phyloP scores from a whole-genome alignment of 139 green algal genomes.

The Diplosphaera chodatii region DNA sequence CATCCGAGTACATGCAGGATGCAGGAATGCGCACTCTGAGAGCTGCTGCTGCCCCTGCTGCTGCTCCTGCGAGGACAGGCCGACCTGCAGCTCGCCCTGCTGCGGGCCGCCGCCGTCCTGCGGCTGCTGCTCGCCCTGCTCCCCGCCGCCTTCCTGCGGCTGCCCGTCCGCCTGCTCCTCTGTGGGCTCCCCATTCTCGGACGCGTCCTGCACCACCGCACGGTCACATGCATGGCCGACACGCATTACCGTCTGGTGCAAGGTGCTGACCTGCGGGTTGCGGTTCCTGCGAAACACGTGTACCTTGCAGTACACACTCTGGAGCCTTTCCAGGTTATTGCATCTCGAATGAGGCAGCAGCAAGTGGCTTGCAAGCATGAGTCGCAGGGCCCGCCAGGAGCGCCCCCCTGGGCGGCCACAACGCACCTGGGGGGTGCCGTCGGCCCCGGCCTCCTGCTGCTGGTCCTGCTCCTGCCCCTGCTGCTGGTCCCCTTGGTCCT shows the following conservation, averaged over 20 bases:
- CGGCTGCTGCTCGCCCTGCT: constrained; percentile 19
- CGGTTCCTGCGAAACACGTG: too few relatives aligned
- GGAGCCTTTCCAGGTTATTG: too few relatives aligned
- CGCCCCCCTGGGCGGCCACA: too few relatives aligned
- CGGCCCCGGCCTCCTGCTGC: constrained; percentile 24
- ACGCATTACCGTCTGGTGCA: too few relatives aligned
- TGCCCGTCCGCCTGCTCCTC: too few relatives aligned
- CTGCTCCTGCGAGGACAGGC: constrained; percentile 23
- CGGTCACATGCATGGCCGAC: too few relatives aligned
- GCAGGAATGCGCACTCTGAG: constrained; percentile 1
- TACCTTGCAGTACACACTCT: too few relatives aligned
- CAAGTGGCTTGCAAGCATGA: too few relatives aligned
- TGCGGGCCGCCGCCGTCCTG: constrained; percentile 12
- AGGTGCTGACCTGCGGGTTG: too few relatives aligned
- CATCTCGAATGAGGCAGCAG: too few relatives aligned
- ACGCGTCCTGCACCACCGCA: constrained; percentile 27
- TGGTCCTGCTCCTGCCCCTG: constrained; percentile 26
- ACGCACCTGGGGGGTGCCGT: neutral
- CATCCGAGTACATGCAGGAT: too few relatives aligned
- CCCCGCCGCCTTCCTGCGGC: constrained; percentile 17
- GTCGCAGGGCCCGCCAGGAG: too few relatives aligned
- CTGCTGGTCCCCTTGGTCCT: constrained; percentile 29
- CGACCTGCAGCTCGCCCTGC: constrained; percentile 13
- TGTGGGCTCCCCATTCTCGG: neutral
- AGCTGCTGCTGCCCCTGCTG: neutral